Evolutionary conservation across 257 asterid species (phyloP), one percentile per base, ranked within the genome.

Genomic region (Solanum habrochaites): DNA sequence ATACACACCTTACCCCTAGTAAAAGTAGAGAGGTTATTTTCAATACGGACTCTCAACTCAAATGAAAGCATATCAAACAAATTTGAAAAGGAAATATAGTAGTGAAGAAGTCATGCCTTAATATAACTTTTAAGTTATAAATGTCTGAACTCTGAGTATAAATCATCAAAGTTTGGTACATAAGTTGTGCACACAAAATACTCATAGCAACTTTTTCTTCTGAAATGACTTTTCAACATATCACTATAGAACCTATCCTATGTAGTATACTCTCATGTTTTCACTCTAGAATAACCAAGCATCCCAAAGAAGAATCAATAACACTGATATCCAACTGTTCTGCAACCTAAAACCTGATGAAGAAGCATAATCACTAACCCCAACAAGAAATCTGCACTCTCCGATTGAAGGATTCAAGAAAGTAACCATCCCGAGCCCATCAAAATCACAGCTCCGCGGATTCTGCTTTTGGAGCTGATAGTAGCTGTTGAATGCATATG

Each of bases 351-450:
- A 85, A n/a, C 93, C 93, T 66, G 87, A 60, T 11, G 97, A 92
- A 25, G 85, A 70, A 27, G 58, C 40, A 29, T 35, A 83, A 74
- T 93, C 95, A 2, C 86, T 88, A 52, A 94, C 94, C 86, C 98
- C 99, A 37, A 95, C 99, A 82, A 95, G 98, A 93, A 97, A 97
- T 83, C 92, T 92, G 93, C 98, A 95, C 20, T 88, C 86, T 27
- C 98, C 98, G 14, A 95, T 72, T 1, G 98, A 95, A 74, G 99
- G 99, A 91, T 97, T 94, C 93, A 97, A 91, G 93, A 95, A 93
- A 5, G 98, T 97, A 52, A 95, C 92, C 93, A 97, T 93, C 86
- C 99, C 99, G 8, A 97, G 95, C 71, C 99, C 99, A 84, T 94
- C 98, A 86, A 94, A 97, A 81, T 97, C 98, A 85, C 98, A 97